Conservation (phyloP, 495 filamentous ascomycete genomes). For the Podospora didyma region DNA sequence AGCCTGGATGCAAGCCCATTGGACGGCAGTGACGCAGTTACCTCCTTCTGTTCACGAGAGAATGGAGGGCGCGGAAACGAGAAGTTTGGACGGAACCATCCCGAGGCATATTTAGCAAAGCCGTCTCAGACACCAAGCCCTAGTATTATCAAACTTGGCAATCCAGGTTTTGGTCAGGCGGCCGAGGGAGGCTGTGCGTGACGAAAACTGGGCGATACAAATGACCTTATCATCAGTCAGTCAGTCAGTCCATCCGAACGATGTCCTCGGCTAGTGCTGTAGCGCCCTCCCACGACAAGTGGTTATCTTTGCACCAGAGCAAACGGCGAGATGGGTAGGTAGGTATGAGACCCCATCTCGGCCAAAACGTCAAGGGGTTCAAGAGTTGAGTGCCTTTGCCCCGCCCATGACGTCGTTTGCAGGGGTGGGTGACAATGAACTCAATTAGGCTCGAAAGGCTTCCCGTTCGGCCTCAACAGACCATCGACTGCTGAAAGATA, state of each 20-base stretch:
- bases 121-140: neutral
- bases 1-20: neutral
- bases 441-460: neutral
- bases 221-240: neutral
- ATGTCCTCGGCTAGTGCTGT: neutral
- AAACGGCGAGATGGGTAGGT: neutral
- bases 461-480: neutral
- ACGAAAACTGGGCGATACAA: neutral
- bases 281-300: neutral
- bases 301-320: neutral
- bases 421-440: neutral
- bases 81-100: neutral
- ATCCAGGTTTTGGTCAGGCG: neutral
- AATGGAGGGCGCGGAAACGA: neutral
- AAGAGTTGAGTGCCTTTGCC: neutral
- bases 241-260: neutral
- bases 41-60: neutral
- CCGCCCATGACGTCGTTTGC: conserved; percentile 17
- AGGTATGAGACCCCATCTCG: neutral
- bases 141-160: neutral
- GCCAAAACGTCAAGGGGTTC: neutral
- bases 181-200: neutral
- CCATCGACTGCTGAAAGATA: neutral
- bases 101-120: neutral
- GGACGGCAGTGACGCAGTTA: neutral